These are phyloP conservation scores for Hypoxylon lienhwacheense DNA, from an alignment of 495 filamentous ascomycete species.

Conservation along the genomic window DNA sequence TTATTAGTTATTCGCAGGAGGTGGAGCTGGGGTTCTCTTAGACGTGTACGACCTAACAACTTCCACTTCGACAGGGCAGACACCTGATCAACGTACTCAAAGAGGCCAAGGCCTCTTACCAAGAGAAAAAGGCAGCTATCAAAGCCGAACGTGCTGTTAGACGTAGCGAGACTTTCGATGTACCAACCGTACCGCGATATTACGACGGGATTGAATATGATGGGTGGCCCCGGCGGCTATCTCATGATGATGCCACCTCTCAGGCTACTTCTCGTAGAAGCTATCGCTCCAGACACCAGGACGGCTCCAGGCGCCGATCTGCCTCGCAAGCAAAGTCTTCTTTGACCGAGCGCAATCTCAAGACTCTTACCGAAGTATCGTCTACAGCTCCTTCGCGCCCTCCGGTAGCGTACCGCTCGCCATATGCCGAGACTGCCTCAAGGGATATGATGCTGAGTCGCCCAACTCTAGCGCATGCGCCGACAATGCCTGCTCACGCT, in stretches of 20 bases:
- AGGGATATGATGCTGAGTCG: slow-evolving; percentile 45
- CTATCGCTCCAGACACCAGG: slow-evolving; percentile 37
- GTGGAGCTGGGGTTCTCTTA: background rate
- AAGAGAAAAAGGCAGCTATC: slow-evolving; percentile 77
- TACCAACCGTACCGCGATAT: slow-evolving; percentile 29
- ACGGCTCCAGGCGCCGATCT: slow-evolving; percentile 28
- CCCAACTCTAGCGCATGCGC: slow-evolving; percentile 39
- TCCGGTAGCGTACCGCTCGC: slow-evolving; percentile 44
- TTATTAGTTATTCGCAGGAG: no score
- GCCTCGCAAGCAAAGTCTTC: slow-evolving; percentile 35
- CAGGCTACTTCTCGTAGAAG: slow-evolving; percentile 42
- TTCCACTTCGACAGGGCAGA: slow-evolving; percentile 64
- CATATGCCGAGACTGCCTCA: slow-evolving; percentile 47
- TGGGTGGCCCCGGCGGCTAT: slow-evolving; percentile 30
- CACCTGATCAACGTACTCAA: slow-evolving; percentile 84
- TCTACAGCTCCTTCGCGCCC: slow-evolving; percentile 45
- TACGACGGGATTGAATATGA: slow-evolving; percentile 32
- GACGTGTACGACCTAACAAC: slow-evolving; percentile 16
- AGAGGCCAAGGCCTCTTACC: slow-evolving; percentile 83
- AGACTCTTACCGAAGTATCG: slow-evolving; percentile 49
- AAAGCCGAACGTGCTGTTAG: slow-evolving; percentile 60
- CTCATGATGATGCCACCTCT: slow-evolving; percentile 45
- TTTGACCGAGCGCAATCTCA: slow-evolving; percentile 48
- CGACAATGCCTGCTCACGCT: slow-evolving; percentile 29
- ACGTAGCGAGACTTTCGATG: slow-evolving; percentile 50